Conservation (phyloP, 352 stramenopile species). For the Globisporangium viniferum region DNA sequence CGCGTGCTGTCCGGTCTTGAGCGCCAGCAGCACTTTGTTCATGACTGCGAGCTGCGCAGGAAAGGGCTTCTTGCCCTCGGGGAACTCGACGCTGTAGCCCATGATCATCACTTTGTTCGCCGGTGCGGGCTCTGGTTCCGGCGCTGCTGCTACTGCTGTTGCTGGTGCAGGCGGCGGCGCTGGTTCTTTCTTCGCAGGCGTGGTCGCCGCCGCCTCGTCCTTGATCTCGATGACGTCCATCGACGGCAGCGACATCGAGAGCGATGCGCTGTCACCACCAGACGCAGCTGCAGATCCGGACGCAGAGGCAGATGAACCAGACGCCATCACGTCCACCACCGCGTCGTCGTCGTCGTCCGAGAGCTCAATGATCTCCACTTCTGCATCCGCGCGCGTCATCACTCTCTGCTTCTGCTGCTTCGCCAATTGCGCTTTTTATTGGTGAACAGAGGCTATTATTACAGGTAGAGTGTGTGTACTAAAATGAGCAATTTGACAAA, state of each 20-base stretch:
- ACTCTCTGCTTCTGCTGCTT: neutral
- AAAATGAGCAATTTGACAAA: neutral
- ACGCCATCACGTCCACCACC: neutral
- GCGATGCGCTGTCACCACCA: neutral
- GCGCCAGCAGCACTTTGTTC: constrained; percentile 78
- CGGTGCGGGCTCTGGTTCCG: neutral
- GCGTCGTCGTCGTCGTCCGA: neutral
- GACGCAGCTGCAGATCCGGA: neutral
- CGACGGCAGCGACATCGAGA: neutral
- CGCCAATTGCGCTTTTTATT: neutral
- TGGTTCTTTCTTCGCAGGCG: neutral
- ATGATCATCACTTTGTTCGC: constrained; percentile 66
- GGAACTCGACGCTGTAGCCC: constrained; percentile 81
- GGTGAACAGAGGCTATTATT: neutral
- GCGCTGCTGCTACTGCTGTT: neutral
- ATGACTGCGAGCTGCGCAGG: constrained; percentile 84
- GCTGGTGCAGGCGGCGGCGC: no score
- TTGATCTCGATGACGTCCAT: constrained; percentile 10
- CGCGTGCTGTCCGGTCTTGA: constrained; percentile 80
- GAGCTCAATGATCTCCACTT: constrained; percentile 6
- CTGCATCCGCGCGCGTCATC: neutral
- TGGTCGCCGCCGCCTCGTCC: neutral
- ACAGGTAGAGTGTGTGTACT: neutral
- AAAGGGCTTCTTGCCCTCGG: constrained; percentile 77
- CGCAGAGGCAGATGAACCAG: neutral